Evolutionary conservation across 495 filamentous ascomycete genomes (phyloP), one percentile per base, ranked within the genome.

Genomic region (Lophiotrema nucula): DNA sequence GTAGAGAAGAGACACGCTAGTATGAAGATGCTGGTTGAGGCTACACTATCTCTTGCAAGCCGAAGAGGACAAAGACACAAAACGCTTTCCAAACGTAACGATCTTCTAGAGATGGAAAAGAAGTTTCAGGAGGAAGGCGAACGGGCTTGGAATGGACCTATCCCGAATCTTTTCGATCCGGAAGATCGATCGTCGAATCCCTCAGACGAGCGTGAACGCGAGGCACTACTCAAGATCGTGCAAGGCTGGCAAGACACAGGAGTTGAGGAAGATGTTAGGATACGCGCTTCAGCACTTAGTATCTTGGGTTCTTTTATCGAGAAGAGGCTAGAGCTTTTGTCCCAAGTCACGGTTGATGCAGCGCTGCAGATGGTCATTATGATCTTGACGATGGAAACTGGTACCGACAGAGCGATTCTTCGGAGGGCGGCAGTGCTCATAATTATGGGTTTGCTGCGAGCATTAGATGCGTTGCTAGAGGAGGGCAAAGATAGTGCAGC

Each of bases 231-330:
- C 15, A 79, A 79, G 43, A 88, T 95, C 33, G 77, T 95, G 1
- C 72, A 77, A 4, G 87, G 87, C 4, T 96, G 90, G 90, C 81
- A 84, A 48, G 78, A 79, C 38, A 86, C 80, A 47, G 80, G 83
- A 1, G 78, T 81, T 0, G 76, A 80, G 18, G 90, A 96, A 62
- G 90, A 96, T 64, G 74, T 92, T 1, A 79, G 90, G 13, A 78
- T 91, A 33, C 83, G 90, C 4, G 78, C 88, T 8, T 93, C 89
- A 0, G 89, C 90, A 2, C 70, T 96, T 0, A 88, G 86, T 4
- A 80, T 96, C 16, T 75, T 93, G 18, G 81, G 82, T 0, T 75
- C 74, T 0, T 82, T 82, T 0, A 73, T 91, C 1, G 85, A 90
- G 68, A 86, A 88, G 53, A 72, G 47, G 13, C 24, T 89, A 6